These are phyloP conservation scores for Truncatella angustata DNA, from an alignment of 2,329 filamentous ascomycete species.

Conservation along the genomic window DNA sequence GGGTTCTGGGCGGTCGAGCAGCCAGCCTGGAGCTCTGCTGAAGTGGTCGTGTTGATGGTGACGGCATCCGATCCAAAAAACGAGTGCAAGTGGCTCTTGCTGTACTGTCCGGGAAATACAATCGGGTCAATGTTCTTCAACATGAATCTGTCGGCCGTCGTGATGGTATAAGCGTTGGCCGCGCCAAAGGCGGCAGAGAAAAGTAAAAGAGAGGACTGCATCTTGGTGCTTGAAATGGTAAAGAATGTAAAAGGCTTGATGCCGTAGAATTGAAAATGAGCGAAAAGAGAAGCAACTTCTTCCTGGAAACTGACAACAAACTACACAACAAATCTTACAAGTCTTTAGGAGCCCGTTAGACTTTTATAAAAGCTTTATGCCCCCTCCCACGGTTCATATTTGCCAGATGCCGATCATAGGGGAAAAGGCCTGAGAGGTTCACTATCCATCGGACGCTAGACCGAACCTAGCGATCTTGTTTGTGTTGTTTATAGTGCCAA, in stretches of 20 bases:
- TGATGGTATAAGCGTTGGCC: constrained; percentile 4
- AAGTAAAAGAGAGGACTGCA: background rate
- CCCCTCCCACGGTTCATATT: background rate
- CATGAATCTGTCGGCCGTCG: constrained; percentile 16
- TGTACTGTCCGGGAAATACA: constrained; percentile 19
- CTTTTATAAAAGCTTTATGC: background rate
- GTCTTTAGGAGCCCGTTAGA: background rate
- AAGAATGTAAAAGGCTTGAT: background rate
- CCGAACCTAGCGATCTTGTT: background rate
- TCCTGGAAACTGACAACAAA: background rate
- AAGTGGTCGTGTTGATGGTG: constrained; percentile 20
- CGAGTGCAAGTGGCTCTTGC: constrained; percentile 22
- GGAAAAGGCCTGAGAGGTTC: background rate
- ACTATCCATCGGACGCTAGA: background rate
- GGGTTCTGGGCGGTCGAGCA: constrained; percentile 27
- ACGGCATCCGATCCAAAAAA: constrained; percentile 23
- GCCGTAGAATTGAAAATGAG: background rate
- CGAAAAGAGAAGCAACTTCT: background rate
- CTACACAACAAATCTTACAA: background rate
- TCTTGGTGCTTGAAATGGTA: background rate
- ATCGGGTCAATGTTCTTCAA: constrained; percentile 25
- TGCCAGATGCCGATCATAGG: no score
- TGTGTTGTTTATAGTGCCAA: constrained; percentile 8
- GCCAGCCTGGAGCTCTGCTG: constrained; percentile 26
- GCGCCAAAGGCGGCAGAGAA: background rate